Evolutionary conservation across 2,329 filamentous ascomycete genomes (phyloP), one percentile per base, ranked within the genome.

Genomic region (Claviceps lovelessii): DNA sequence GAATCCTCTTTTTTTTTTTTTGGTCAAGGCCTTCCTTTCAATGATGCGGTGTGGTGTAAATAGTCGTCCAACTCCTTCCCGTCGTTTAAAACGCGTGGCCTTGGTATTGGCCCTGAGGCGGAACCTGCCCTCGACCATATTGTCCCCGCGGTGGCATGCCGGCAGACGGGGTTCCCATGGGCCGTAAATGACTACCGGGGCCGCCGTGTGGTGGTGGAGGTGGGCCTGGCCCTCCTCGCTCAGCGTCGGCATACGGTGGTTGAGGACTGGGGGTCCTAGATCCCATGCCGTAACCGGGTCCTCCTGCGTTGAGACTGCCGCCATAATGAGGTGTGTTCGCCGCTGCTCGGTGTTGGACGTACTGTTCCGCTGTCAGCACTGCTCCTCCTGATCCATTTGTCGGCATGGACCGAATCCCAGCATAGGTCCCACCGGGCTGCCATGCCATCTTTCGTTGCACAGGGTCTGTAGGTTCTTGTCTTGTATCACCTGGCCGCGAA

Each of bases 321-420:
- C 78, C 77, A 63, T 80, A 79, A 45, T 78, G 63, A 17, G 82
- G 77, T 6, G 76, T 75, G 50, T 76, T 72, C 10, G 76, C 73
- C 19, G 76, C 73, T 4, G 80, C 85, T 58, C 88, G 83, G 61
- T 91, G 85, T 62, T 89, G 82, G 6, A 95, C 88, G 70, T 85
- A 95, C 61, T 94, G 83, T 66, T 95, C 88, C 0, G 89, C 77
- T 5, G 85, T 86, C 13, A 95, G 64, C 9, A 71, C 75, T n/a
- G 76, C 75, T 47, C 23, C 13, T 53, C 51, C 56, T 33, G 54
- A 47, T 37, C 8, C 15, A n/a, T 31, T 31, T 56, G 13, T 31
- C 15, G 51, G 41, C 31, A 29, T 37, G 15, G 73, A 67, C 23
- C 58, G 73, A 10, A 73, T 74, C 13, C 73, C 71, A 41, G 73